These are phyloP conservation scores for Citropsis articulata DNA, from an alignment of 345 rosid species.

Conservation along the genomic window DNA sequence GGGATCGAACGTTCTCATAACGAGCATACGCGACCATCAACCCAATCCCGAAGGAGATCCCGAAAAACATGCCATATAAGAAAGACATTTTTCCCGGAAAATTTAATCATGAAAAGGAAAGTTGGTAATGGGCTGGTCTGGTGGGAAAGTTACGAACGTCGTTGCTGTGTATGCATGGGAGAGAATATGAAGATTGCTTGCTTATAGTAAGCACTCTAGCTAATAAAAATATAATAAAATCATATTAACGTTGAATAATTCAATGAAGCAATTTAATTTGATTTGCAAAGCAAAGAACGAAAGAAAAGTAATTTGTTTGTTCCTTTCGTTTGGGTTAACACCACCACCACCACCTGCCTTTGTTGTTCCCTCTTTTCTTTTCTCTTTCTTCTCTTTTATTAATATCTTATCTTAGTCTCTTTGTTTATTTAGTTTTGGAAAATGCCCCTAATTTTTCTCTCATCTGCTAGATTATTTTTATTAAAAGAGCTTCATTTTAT, in stretches of 20 bases:
- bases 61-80: conserved; percentile 47
- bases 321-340: background rate
- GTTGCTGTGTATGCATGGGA: background rate
- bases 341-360: too few relatives aligned
- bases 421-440: background rate
- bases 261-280: background rate
- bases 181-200: background rate
- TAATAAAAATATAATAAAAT: background rate
- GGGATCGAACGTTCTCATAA: conserved; percentile 55
- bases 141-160: background rate
- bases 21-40: conserved; percentile 59
- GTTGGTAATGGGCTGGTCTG: background rate
- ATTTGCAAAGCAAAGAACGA: background rate
- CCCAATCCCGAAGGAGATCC: conserved; percentile 52
- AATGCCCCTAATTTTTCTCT: background rate
- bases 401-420: too few relatives aligned
- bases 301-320: conserved; percentile 12
- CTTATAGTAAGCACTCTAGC: background rate
- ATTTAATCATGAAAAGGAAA: background rate
- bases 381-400: background rate
- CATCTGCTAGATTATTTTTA: too few relatives aligned
- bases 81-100: conserved; percentile 35
- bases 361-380: too few relatives aligned
- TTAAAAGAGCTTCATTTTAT: too few relatives aligned
- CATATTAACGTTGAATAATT: background rate